phyloP scores from a whole-genome alignment of 2,329 filamentous ascomycete species.

The Tolypocladium ovalisporum region DNA sequence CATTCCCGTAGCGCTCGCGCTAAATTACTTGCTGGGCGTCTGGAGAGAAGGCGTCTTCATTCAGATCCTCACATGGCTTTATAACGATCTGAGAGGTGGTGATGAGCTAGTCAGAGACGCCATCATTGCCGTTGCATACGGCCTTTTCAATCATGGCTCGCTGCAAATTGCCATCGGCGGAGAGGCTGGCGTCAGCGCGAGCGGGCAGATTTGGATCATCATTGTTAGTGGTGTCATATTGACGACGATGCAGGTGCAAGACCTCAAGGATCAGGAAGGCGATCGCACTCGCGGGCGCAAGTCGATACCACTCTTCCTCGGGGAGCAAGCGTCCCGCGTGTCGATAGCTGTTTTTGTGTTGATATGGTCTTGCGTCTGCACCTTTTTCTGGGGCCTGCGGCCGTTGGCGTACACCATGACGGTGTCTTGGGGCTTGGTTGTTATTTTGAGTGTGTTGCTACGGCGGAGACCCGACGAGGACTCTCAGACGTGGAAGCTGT shows the following conservation, averaged over 20 bases:
- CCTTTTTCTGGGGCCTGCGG: not conserved
- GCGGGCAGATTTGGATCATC: not conserved
- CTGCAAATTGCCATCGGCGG: not conserved
- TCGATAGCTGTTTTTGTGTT: not conserved
- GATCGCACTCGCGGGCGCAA: not conserved
- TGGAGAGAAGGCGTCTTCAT: not conserved
- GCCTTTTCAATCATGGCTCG: not conserved
- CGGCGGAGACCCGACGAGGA: not conserved
- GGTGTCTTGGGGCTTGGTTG: not conserved
- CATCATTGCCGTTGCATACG: not conserved
- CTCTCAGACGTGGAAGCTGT: not conserved
- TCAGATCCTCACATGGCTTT: not conserved
- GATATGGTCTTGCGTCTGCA: not conserved
- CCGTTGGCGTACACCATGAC: not conserved
- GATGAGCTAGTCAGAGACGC: not conserved
- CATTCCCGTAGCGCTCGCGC: not conserved
- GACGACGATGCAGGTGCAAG: not conserved
- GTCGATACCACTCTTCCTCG: not conserved
- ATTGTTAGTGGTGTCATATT: not conserved
- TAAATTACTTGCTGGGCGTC: not conserved
- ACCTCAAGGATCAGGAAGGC: not conserved
- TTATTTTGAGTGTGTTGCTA: not conserved
- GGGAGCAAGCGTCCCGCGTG: not conserved
- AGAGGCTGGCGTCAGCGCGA: not conserved
- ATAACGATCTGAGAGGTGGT: not conserved